phyloP scores from a whole-genome alignment of 169 alveolate genomes.

The Perkinsus chesapeaki region DNA sequence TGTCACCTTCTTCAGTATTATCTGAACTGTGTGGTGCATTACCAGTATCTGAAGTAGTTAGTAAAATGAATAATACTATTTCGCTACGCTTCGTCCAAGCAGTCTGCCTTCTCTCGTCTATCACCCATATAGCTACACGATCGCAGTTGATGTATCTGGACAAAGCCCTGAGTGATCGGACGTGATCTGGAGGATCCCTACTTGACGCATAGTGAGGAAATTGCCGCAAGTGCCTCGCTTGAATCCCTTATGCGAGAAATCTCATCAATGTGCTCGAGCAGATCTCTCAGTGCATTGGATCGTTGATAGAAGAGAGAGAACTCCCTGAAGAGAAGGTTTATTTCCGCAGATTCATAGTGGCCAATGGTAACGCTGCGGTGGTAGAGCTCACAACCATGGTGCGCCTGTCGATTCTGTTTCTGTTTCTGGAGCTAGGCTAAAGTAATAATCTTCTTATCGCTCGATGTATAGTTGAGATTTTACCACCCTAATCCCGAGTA shows the following conservation, averaged over 20 bases:
- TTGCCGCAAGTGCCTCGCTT: background rate
- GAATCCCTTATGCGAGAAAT: background rate
- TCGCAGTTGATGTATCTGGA: too few species aligned
- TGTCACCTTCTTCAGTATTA: background rate
- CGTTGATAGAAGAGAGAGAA: background rate
- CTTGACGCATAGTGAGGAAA: background rate
- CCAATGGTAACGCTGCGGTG: too few species aligned
- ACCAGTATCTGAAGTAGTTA: background rate
- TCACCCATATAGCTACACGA: background rate
- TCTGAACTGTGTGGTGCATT: too few species aligned
- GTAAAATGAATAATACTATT: background rate
- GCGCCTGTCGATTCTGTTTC: too few species aligned
- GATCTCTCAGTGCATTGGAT: background rate
- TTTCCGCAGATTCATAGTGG: background rate
- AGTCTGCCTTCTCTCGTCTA: background rate
- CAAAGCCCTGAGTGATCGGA: too few species aligned
- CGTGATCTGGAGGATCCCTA: background rate
- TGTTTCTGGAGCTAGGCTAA: too few species aligned
- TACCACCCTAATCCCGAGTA: too few species aligned
- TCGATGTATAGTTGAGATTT: too few species aligned
- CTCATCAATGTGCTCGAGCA: background rate
- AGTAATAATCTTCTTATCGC: too few species aligned
- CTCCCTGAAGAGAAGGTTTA: background rate
- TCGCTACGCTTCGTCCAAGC: background rate
- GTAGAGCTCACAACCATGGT: too few species aligned